phyloP scores from a whole-genome alignment of 768 basidiomycete species.

The Piloderma croceum region DNA sequence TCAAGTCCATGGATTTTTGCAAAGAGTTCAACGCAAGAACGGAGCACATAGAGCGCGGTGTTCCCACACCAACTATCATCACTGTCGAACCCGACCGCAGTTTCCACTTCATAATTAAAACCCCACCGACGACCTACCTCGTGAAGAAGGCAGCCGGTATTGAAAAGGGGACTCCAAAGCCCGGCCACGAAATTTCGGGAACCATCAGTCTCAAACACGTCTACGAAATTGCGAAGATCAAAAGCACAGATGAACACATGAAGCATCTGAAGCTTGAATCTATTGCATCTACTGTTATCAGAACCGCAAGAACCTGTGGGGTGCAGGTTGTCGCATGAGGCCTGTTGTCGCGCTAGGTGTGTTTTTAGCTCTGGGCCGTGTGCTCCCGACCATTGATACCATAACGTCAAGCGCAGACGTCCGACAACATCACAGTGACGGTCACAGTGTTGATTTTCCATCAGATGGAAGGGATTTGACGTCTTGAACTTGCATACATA shows the following conservation, averaged over 20 bases:
- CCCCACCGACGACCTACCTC: conserved; percentile 85
- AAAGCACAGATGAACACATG: conserved; percentile 84
- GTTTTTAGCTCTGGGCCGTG: not conserved
- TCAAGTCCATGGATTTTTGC: conserved; percentile 99
- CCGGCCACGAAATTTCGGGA: conserved; percentile 71
- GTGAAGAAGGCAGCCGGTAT: conserved; percentile 87
- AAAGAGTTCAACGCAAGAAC: conserved; percentile 99
- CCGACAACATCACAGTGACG: no score
- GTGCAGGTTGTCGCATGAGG: conserved; percentile 85
- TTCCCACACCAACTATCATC: conserved; percentile 89
- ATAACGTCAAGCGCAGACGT: no score
- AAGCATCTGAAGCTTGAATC: conserved; percentile 81
- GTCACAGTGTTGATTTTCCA: no score
- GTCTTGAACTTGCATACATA: no score
- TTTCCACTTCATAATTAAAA: conserved; percentile 89
- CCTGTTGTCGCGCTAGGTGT: conserved; percentile 11
- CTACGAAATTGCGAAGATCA: conserved; percentile 98
- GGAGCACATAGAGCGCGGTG: conserved; percentile 75
- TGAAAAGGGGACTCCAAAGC: conserved; percentile 83
- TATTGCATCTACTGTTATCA: conserved; percentile 83
- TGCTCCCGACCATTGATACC: no score
- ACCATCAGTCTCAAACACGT: conserved; percentile 94
- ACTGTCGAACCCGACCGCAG: conserved; percentile 92
- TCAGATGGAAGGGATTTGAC: no score
- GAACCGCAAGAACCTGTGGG: conserved; percentile 84